Percentiles rank a stretch among this genome's conserved stretches.
phyloP scores from a whole-genome alignment of 2,329 filamentous ascomycete species.

The Fusarium musae region DNA sequence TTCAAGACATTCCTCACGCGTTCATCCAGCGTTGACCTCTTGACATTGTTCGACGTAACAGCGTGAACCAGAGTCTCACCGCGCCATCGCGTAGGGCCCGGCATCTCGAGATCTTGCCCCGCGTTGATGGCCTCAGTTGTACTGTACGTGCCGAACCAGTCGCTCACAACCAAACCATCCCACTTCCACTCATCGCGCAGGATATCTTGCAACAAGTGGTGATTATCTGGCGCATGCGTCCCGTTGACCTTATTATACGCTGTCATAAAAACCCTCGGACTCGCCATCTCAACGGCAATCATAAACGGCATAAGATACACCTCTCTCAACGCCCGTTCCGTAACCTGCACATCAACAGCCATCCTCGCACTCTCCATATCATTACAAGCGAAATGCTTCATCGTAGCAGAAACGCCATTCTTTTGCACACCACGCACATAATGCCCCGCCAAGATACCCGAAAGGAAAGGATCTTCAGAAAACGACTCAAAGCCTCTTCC shows the following conservation, averaged over 20 bases:
- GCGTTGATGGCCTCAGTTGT: not conserved
- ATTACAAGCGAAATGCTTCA: conserved; percentile 30
- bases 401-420: conserved; percentile 9
- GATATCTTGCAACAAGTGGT: not conserved
- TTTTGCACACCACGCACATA: conserved; percentile 7
- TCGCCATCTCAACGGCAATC: conserved; percentile 1
- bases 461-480: not conserved
- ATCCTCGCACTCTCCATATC: conserved; percentile 28
- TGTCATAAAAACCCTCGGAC: not conserved
- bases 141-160: not conserved
- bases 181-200: conserved; percentile 4
- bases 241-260: conserved; percentile 1
- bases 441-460: not conserved
- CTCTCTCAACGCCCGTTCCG: not conserved
- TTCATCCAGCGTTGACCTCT: not conserved
- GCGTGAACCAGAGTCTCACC: not conserved
- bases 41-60: not conserved
- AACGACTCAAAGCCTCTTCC: conserved; percentile 4
- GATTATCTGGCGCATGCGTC: not conserved
- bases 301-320: conserved; percentile 6
- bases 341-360: conserved; percentile 9
- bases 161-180: not conserved
- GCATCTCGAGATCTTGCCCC: conserved; percentile 4
- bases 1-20: not conserved
- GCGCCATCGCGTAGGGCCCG: not conserved